Conservation (phyloP, 306 rosid species). For the Gillenia trifoliata region DNA sequence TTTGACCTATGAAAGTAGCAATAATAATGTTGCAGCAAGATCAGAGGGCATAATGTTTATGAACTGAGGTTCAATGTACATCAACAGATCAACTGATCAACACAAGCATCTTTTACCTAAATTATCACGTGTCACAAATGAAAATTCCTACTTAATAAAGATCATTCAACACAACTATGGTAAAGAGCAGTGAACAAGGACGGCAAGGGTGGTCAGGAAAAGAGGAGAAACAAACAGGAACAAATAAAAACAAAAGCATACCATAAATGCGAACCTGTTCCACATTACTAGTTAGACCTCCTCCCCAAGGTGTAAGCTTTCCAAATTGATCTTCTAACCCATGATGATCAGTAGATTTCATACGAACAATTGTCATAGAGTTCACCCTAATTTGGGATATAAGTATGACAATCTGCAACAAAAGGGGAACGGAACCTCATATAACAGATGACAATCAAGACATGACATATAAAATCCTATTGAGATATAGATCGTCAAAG, state of each 20-base stretch:
- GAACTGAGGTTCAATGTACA: not conserved
- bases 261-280: conserved; percentile 62
- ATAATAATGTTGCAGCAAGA: conserved; percentile 14
- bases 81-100: not conserved
- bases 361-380: conserved; percentile 72
- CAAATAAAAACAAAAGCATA: conserved; percentile 1
- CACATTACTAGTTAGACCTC: conserved; percentile 52
- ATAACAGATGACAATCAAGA: conserved; percentile 4
- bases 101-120: not conserved
- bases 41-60: conserved; percentile 5
- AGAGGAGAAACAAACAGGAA: not conserved
- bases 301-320: conserved; percentile 30
- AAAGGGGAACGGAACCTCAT: conserved; percentile 25
- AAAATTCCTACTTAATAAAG: not conserved
- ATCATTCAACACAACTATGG: not conserved
- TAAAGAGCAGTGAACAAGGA: not conserved
- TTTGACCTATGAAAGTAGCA: conserved; percentile 51
- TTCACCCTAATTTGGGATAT: conserved; percentile 84
- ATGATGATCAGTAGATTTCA: conserved; percentile 54
- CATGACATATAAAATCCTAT: not conserved
- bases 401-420: conserved; percentile 61
- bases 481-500: not conserved
- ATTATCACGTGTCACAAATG: not conserved
- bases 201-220: not conserved
- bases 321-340: conserved; percentile 32